phyloP scores from a whole-genome alignment of 129 eudicot species.

The Apium graveolens region DNA sequence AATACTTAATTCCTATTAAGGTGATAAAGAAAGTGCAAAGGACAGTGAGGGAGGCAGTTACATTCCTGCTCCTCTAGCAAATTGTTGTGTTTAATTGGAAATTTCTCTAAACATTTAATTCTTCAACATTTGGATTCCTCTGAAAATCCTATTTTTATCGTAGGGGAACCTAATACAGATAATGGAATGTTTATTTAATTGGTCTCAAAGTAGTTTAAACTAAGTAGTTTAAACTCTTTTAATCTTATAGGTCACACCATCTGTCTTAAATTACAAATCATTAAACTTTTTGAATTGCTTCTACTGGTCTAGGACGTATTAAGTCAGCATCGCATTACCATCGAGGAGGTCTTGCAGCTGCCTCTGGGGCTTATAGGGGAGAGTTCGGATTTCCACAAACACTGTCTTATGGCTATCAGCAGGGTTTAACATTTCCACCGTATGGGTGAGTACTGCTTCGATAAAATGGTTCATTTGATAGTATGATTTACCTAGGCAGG shows the following conservation, averaged over 20 bases:
- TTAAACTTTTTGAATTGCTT: not conserved
- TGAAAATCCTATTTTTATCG: not conserved
- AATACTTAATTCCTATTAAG: not conserved
- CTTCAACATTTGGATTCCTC: not conserved
- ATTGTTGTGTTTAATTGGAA: too few relatives aligned
- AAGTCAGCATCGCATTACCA: conserved; percentile 52
- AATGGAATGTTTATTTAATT: not conserved
- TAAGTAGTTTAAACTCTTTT: not conserved
- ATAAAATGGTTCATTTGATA: not conserved
- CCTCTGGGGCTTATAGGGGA: conserved; percentile 54
- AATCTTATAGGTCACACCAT: not conserved
- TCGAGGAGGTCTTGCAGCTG: conserved; percentile 59
- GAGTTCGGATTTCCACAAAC: conserved; percentile 78
- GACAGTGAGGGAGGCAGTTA: not conserved
- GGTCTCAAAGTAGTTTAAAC: not conserved
- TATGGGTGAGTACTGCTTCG: conserved; percentile 51
- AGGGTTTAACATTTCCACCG: conserved; percentile 61
- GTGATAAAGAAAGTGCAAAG: not conserved
- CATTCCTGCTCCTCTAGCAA: not conserved
- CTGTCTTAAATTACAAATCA: not conserved
- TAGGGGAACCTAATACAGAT: not conserved
- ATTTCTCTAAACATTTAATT: not conserved
- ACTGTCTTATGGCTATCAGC: conserved; percentile 58
- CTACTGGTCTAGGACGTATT: conserved; percentile 48
- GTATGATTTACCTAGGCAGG: too few relatives aligned